Conservation (phyloP, 305 asterid genomes). For the Fraxinus nigra region DNA sequence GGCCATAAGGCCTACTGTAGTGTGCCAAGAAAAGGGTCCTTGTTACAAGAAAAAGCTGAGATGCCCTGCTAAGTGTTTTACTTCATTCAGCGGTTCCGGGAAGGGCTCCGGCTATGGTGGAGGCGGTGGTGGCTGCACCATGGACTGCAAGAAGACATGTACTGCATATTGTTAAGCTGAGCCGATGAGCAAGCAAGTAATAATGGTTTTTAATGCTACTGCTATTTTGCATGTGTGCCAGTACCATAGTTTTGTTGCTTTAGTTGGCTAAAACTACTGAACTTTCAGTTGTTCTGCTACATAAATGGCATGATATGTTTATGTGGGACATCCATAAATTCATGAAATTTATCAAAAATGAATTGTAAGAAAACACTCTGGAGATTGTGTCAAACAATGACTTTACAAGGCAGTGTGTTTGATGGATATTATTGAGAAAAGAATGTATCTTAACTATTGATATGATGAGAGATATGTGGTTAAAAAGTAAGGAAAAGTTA, state of each 20-base stretch:
- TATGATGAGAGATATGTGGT: too few species aligned
- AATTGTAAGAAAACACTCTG: not conserved
- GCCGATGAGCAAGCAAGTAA: not conserved
- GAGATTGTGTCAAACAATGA: constrained; percentile 3
- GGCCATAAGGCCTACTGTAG: constrained; percentile 33
- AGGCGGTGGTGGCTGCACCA: constrained; percentile 82
- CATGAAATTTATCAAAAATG: not conserved
- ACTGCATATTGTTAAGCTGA: constrained; percentile 56
- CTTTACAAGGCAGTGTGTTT: constrained; percentile 1
- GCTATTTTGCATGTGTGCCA: not conserved
- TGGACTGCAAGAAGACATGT: constrained; percentile 78
- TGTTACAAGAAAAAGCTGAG: constrained; percentile 65
- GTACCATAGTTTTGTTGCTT: constrained; percentile 32
- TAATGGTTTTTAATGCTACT: not conserved
- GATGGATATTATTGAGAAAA: too few species aligned
- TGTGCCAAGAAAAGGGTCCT: constrained; percentile 66
- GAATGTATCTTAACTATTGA: too few species aligned
- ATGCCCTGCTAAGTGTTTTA: constrained; percentile 86
- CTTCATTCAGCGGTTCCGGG: constrained; percentile 60
- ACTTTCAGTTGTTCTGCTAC: not conserved
- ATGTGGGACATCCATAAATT: not conserved
- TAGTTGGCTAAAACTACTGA: not conserved
- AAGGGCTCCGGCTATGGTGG: constrained; percentile 85
- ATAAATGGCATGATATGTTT: not conserved
- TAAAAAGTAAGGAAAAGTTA: too few species aligned